Percentiles rank a stretch among this genome's conserved stretches.
Conservation (phyloP, 2,329 filamentous ascomycete genomes). For the Aspergillus flavus region DNA sequence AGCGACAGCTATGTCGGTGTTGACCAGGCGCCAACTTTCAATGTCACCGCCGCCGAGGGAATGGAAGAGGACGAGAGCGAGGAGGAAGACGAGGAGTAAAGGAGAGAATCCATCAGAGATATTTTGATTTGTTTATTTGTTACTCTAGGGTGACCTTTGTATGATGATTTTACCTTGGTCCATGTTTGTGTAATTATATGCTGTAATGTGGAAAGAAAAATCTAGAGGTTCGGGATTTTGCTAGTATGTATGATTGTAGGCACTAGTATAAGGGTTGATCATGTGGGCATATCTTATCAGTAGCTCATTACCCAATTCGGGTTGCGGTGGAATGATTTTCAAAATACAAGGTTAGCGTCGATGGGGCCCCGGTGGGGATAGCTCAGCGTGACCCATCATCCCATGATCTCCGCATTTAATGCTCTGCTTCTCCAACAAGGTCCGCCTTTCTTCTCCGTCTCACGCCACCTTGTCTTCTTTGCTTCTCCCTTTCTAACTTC, state of each 20-base stretch:
- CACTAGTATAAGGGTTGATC: too few relatives aligned
- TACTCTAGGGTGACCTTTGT: conserved; percentile 3
- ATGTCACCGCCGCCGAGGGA: conserved; percentile 81
- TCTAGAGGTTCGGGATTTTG: background rate
- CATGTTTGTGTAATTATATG: conserved; percentile 18
- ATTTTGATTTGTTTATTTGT: conserved; percentile 16
- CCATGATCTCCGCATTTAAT: background rate
- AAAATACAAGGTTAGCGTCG: background rate
- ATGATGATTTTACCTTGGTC: background rate
- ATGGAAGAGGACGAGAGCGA: conserved; percentile 94
- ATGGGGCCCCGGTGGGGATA: background rate
- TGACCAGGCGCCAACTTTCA: conserved; percentile 91
- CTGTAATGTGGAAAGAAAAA: conserved; percentile 12
- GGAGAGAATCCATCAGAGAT: conserved; percentile 1
- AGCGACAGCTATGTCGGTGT: conserved; percentile 96
- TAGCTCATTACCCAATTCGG: background rate
- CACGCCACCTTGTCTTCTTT: background rate
- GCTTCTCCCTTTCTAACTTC: background rate
- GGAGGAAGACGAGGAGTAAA: conserved; percentile 68
- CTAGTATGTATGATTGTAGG: too few relatives aligned
- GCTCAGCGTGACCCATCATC: background rate
- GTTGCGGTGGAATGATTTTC: conserved; percentile 1
- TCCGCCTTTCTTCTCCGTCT: background rate
- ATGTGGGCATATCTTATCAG: background rate
- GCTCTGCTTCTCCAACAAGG: background rate